Evolutionary conservation across 345 rosid species (phyloP).

Genomic region (Hirschfeldia incana): DNA sequence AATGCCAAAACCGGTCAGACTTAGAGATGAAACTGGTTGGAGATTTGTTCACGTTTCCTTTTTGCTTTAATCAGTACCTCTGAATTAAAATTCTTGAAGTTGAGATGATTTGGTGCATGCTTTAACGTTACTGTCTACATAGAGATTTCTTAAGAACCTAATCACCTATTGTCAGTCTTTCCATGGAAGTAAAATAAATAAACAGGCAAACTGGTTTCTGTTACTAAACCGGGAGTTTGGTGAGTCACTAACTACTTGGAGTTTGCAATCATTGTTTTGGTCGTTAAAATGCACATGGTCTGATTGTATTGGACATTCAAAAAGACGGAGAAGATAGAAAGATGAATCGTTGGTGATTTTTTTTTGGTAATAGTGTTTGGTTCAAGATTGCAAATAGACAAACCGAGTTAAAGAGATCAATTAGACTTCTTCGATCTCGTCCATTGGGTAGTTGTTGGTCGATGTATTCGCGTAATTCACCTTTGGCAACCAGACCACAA

Average conservation of each 20-base stretch:
- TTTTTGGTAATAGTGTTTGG: conserved; percentile 24
- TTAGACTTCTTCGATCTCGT: conserved; percentile 76
- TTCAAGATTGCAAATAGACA: conserved; percentile 29
- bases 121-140: background rate
- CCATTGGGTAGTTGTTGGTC: conserved; percentile 92
- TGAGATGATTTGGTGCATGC: background rate
- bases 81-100: background rate
- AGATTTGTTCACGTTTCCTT: conserved; percentile 11
- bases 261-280: conserved; percentile 1
- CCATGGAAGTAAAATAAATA: conserved; percentile 33
- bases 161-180: conserved; percentile 34
- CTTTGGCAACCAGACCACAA: conserved; percentile 85
- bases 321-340: background rate
- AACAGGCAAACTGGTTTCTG: background rate
- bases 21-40: conserved; percentile 14
- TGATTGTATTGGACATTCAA: background rate
- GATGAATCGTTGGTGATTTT: background rate
- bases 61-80: conserved; percentile 3
- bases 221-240: conserved; percentile 23
- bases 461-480: conserved; percentile 90
- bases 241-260: conserved; percentile 18
- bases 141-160: conserved; percentile 3
- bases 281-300: background rate
- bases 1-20: conserved; percentile 37
- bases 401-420: conserved; percentile 16